phyloP scores from a whole-genome alignment of 345 rosid species.

The Acer negundo region DNA sequence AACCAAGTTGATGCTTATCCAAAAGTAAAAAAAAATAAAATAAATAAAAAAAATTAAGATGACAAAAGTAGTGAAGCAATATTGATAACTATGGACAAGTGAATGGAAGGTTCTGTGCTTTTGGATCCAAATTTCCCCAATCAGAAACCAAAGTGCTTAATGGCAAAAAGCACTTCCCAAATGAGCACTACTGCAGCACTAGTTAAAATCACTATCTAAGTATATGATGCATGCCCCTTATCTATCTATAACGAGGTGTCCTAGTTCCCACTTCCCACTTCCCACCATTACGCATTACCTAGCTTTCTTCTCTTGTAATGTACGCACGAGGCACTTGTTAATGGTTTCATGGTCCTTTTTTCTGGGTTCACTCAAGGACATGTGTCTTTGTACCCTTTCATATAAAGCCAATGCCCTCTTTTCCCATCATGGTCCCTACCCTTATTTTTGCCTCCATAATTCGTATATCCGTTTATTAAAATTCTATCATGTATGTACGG shows the following conservation, averaged over 20 bases:
- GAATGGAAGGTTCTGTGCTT: conserved; percentile 2
- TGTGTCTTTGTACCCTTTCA: conserved; percentile 7
- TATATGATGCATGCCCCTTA: too few species aligned
- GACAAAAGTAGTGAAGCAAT: conserved; percentile 5
- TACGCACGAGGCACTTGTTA: conserved; percentile 16
- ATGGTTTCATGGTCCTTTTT: conserved; percentile 5
- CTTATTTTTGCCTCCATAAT: too few species aligned
- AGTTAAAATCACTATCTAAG: not conserved
- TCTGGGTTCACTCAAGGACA: conserved; percentile 20
- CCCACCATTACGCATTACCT: too few species aligned
- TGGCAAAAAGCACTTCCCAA: not conserved
- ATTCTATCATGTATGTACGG: too few species aligned
- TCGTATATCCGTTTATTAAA: too few species aligned
- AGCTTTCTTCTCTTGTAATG: not conserved
- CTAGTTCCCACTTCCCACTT: too few species aligned
- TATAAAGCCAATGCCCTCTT: not conserved
- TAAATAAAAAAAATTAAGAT: conserved; percentile 5
- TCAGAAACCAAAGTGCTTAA: not conserved
- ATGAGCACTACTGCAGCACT: not conserved
- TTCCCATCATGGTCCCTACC: not conserved
- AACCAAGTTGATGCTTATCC: conserved; percentile 23
- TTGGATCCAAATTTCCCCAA: conserved; percentile 8
- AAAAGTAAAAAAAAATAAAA: conserved; percentile 6
- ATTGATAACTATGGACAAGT: not conserved
- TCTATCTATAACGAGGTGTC: not conserved